phyloP scores from a whole-genome alignment of 2,329 filamentous ascomycete species.

The Penicillium sp. region DNA sequence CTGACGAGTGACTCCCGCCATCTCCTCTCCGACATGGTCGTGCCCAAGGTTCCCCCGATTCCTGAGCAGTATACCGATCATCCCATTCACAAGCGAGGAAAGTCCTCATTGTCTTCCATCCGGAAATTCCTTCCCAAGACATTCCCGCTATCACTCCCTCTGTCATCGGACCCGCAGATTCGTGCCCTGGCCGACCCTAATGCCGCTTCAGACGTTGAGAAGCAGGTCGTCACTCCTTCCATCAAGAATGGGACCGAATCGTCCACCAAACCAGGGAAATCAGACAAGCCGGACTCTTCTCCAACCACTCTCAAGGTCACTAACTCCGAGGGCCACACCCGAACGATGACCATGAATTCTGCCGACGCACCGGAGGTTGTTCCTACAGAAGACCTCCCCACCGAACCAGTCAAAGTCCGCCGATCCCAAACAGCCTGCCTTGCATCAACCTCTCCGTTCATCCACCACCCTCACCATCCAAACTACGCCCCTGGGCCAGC shows the following conservation, averaged over 20 bases:
- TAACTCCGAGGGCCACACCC: slow-evolving; percentile 10
- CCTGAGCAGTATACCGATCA: slow-evolving; percentile 11
- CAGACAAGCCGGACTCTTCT: background rate
- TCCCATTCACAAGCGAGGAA: slow-evolving; percentile 26
- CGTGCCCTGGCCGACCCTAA: slow-evolving; percentile 31
- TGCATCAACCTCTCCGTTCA: slow-evolving; percentile 17
- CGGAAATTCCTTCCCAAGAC: slow-evolving; percentile 32
- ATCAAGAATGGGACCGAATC: background rate
- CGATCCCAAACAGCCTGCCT: slow-evolving; percentile 23
- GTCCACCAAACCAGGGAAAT: background rate
- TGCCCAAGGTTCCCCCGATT: slow-evolving; percentile 21
- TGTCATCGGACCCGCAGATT: slow-evolving; percentile 38
- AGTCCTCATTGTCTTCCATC: slow-evolving; percentile 36
- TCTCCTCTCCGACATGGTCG: slow-evolving; percentile 21
- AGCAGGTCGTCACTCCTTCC: slow-evolving; percentile 21
- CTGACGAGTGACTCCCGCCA: slow-evolving; percentile 22
- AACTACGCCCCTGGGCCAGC: slow-evolving; percentile 21
- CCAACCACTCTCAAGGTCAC: background rate
- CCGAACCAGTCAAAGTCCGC: slow-evolving; percentile 20
- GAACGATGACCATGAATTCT: slow-evolving; percentile 32
- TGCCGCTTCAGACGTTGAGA: slow-evolving; percentile 26
- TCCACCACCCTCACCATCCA: slow-evolving; percentile 27
- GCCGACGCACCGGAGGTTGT: slow-evolving; percentile 37
- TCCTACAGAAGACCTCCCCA: slow-evolving; percentile 10
- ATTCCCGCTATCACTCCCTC: slow-evolving; percentile 26